Evolutionary conservation across 1,139 yeast genomes (phyloP), one percentile per base, ranked within the genome.

Genomic region (Scheffersomyces titani): DNA sequence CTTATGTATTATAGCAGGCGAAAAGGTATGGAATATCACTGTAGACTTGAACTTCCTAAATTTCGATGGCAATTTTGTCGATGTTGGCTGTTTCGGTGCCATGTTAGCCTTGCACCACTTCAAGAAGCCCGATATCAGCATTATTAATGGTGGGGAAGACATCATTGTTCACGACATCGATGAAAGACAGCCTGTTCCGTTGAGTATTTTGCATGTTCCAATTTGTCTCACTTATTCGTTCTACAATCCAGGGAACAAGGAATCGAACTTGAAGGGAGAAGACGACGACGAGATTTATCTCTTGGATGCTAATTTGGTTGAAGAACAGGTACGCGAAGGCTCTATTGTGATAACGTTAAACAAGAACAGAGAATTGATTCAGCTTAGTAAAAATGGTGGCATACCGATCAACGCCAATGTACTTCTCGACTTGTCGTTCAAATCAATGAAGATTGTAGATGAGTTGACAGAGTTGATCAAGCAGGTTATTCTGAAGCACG

Each of bases 51-150:
- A 92, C 69, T 90, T 90, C 63, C 75, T 94, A 60, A 89, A 92
- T 68, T 91, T 86, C 67, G 99, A 94, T 72, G 99, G 99, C 47
- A 96, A 96, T 46, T 82, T 94, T 49, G 87, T 93, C 50, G 99
- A 94, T 71, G 90, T 92, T 19, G 89, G 96, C 48, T 91, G 97
- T 72, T 82, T 92, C 57, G 98, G 94, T 0, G 97, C 92, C 19
- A 89, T 92, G 82, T 84, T 94, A 13, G 97, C 91, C 0, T 78
- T 94, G 54, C 80, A 88, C 63, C 97, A 92, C 71, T 94, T 87
- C 73, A 84, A 84, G 56, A 87, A 90, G 64, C 97, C 97, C 3
- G 98, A 92, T 70, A 83, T 92, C 40, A 83, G 92, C 3, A 87
- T 93, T 18, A 59, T 63, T 30, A 82, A 82, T 36, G 91, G 90